Base-by-base conservation (phyloP, 2,329 filamentous ascomycete genomes). In the Verticillium nonalfalfae region DNA sequence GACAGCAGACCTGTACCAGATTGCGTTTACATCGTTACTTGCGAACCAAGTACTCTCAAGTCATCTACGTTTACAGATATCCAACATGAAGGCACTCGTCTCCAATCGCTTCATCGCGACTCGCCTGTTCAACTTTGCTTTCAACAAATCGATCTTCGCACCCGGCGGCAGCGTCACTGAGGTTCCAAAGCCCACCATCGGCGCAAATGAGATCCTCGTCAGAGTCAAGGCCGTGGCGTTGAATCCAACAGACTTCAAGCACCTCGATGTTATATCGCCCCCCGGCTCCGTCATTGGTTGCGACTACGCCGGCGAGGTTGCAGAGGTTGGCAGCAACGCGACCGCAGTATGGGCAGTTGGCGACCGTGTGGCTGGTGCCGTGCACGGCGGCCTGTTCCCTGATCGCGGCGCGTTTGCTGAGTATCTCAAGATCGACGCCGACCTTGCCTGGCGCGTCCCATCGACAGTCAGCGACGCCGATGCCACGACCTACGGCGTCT, bases 291-390 rank as follows among this genome's bases (percentile, higher is more conserved):
- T 57, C 14, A 67, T 74, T 40, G 80, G 79, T 13, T 80, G 74
- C 58, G 81, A 83, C 66, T 82, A 78, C 60, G 76, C 76, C 34
- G 81, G 81, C 52, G 67, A 78, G 15, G 76, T 83, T 1, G 74
- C 78, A 56, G 73, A 79, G 60, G 73, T 82, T 39, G 81, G 80
- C 10, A 61, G 69, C 2, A 73, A 72, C 26, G 76, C 81, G 31
- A 77, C 71, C 34, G 76, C 76, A 63, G 63, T 68, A 5, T 77
- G 81, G 62, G 75, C 77, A 68, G 75, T 74, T 61, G 81, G 81
- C 1, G 81, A 84, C 62, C 75, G 79, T 39, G 71, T 82, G 39
- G 67, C 72, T 26, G 81, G 80, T 4, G 67, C 73, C 3, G 68
- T 66, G 2, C 75, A 79, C 60, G 78, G 78, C 59, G 61, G 62